Evolutionary conservation across 2,329 filamentous ascomycete genomes (phyloP), one percentile per base, ranked within the genome.

Genomic region (Pezicula radicicola): DNA sequence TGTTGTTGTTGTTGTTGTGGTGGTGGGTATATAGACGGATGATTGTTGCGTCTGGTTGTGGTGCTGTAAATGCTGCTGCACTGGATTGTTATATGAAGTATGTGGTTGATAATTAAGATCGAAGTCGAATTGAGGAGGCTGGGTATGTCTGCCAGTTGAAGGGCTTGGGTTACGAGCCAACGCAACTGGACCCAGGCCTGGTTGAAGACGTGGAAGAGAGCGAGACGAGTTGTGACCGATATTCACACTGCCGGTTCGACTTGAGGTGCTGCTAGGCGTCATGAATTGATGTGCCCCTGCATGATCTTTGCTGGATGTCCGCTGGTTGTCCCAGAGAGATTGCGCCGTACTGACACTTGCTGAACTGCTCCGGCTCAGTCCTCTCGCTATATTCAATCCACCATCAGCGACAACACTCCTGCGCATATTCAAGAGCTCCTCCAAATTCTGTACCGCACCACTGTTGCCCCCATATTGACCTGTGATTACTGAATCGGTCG

Each of bases 341-440:
- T 59, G 57, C 3, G 54, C 50, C 1, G 60, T 63, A 40, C 56
- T 60, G 16, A 43, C 46, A 54, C 60, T 62, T 12, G 48, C 51
- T 13, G 62, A 63, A 52, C 59, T 64, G 35, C 53, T 56, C 41
- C 55, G 50, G 51, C 60, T 61, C 21, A 37, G 51, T 21, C 15
- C 15, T 27, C 49, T 47, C 16, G 36, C 50, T 25, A 53, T 46
- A 4, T 35, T 37, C 8, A 19, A 41, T 46, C 33, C 27, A 55
- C 8, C 51, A 52, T 63, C 57, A 15, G 40, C 30, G 45, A 58
- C 62, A 19, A 53, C 60, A 25, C 46, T 16, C 48, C 62, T 62
- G 16, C 59, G 60, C 15, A 55, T 53, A 25, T 58, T 55, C 5
- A 67, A 53, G 9, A 65, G 53, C 27, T 61, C 55, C 37, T 67